These are phyloP conservation scores for Lactarius sanguifluus DNA, from an alignment of 768 basidiomycete species.

Conservation along the genomic window DNA sequence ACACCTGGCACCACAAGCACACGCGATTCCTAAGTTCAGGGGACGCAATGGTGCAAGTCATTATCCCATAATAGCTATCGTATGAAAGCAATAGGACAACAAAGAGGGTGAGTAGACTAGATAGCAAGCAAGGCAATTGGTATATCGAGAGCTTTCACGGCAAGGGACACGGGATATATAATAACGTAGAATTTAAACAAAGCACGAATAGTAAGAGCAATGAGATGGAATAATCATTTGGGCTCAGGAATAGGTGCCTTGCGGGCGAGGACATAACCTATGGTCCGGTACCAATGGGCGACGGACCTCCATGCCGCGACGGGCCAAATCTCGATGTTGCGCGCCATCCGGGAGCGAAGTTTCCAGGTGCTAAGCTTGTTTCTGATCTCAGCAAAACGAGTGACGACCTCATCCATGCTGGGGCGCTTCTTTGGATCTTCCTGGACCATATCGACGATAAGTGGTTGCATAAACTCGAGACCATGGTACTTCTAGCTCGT, in stretches of 20 bases:
- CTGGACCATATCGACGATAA: slow-evolving; percentile 38
- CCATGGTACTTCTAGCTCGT: slow-evolving; percentile 26
- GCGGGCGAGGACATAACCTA: slow-evolving; percentile 3
- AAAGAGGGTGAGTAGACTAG: neutral
- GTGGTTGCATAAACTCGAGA: slow-evolving; percentile 36
- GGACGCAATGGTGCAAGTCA: no score
- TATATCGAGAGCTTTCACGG: neutral
- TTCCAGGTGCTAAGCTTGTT: slow-evolving; percentile 31
- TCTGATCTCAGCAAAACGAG: slow-evolving; percentile 33
- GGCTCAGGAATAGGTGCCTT: slow-evolving; percentile 19
- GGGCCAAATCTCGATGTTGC: slow-evolving; percentile 1
- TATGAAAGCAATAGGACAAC: neutral
- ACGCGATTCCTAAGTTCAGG: neutral
- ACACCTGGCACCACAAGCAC: no score
- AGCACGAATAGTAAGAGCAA: neutral
- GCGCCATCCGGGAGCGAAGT: slow-evolving; percentile 37
- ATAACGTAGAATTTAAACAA: neutral
- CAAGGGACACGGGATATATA: neutral
- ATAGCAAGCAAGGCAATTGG: neutral
- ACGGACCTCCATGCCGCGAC: neutral
- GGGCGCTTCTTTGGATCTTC: slow-evolving; percentile 38
- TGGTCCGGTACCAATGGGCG: neutral
- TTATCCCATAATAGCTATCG: neutral
- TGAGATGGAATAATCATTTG: neutral
- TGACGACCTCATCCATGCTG: slow-evolving; percentile 34